Conservation (phyloP, 805 yeast species). For the Saccharomyces paradoxus region DNA sequence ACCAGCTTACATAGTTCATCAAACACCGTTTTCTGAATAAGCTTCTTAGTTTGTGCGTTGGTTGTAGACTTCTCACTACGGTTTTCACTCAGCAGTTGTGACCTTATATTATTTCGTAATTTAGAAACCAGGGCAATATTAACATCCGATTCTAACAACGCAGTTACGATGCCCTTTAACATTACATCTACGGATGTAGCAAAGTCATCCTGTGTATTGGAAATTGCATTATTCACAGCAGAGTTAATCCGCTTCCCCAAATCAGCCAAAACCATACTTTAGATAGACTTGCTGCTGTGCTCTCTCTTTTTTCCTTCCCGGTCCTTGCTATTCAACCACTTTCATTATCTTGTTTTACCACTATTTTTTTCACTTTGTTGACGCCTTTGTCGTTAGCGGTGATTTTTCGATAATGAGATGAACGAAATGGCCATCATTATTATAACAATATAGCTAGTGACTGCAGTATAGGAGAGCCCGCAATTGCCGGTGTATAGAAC, state of each 20-base stretch:
- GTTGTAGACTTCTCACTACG: slow-evolving; percentile 11
- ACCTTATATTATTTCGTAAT: slow-evolving; percentile 63
- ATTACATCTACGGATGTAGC: slow-evolving; percentile 53
- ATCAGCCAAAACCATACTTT: slow-evolving; percentile 66
- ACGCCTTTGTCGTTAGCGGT: background rate
- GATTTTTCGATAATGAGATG: background rate
- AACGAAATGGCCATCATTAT: background rate
- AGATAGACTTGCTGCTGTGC: background rate
- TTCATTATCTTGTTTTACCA: background rate
- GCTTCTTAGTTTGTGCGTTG: slow-evolving; percentile 58
- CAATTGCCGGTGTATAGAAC: background rate
- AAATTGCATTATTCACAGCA: slow-evolving; percentile 59
- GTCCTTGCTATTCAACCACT: background rate
- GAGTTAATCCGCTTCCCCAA: slow-evolving; percentile 67
- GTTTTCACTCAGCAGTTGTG: slow-evolving; percentile 40
- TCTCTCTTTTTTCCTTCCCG: background rate
- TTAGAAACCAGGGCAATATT: slow-evolving; percentile 75
- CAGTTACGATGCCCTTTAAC: slow-evolving; percentile 84
- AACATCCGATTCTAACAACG: slow-evolving; percentile 89
- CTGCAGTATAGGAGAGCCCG: background rate
- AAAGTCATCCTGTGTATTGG: slow-evolving; percentile 50
- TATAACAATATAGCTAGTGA: background rate
- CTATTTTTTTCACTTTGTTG: background rate
- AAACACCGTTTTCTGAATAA: slow-evolving; percentile 84
- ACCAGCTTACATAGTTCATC: slow-evolving; percentile 86